Conservation (phyloP, 2,329 filamentous ascomycete species). For the Paecilomyces niveus region DNA sequence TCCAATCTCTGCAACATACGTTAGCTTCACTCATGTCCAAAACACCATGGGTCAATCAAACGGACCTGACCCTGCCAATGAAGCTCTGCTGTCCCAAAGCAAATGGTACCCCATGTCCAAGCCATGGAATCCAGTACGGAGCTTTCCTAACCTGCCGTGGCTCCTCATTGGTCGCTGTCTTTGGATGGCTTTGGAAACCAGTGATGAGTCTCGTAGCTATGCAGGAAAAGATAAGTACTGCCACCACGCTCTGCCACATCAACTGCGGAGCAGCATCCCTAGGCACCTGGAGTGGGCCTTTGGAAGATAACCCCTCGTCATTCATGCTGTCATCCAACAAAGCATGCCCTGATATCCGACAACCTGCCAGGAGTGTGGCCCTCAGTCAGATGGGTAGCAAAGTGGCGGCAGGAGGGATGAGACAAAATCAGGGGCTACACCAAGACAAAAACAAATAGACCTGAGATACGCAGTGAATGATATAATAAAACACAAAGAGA, state of each 20-base stretch:
- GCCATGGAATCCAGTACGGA: conserved; percentile 54
- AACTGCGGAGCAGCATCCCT: conserved; percentile 14
- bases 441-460: not conserved
- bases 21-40: conserved; percentile 5
- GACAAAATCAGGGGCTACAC: not conserved
- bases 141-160: conserved; percentile 38
- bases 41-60: not conserved
- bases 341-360: not conserved
- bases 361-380: not conserved
- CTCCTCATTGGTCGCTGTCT: conserved; percentile 12
- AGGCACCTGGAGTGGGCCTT: conserved; percentile 12
- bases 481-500: not conserved
- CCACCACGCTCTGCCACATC: conserved; percentile 20
- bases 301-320: not conserved
- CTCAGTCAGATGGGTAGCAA: not conserved
- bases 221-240: conserved; percentile 23
- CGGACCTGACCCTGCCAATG: conserved; percentile 36
- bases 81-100: conserved; percentile 39
- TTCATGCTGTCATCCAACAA: not conserved
- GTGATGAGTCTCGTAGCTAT: conserved; percentile 33
- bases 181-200: conserved; percentile 25
- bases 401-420: not conserved
- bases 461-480: not conserved
- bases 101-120: conserved; percentile 49
- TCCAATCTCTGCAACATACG: conserved; percentile 22